Base-by-base conservation (phyloP, 2,329 filamentous ascomycete genomes). In the Colletotrichum sp. region DNA sequence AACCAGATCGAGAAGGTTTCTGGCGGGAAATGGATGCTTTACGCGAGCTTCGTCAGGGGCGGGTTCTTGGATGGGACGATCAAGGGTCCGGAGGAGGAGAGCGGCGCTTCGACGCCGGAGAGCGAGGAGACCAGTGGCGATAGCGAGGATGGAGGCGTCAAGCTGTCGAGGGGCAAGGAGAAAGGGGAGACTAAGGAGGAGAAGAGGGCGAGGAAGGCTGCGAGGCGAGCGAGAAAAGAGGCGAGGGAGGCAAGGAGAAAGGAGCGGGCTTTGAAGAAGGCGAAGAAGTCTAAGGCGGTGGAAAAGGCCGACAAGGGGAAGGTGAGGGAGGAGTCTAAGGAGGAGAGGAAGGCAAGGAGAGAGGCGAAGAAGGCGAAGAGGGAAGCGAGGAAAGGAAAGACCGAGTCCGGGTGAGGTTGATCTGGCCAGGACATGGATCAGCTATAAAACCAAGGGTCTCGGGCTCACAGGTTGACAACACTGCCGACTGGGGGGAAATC, bases 11-110 rank as follows among this genome's bases (percentile, higher is more conserved):
- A 90, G 69, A 88, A 87, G 79, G 88, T 89, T 3, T 85, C 86
- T 6, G 87, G 88, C 60, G 85, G 85, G 24, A 91, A 90, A 79
- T 92, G 92, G 84, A 93, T 91, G 1, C 87, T 99, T 9, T 98
- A 98, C 83, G 91, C 93, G 10, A 93, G 92, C 67, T 99, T 99
- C 82, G 95, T 99, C 28, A 92, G 91, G 78, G 97, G 97, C 10
- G 94, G 96, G 71, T 88, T 92, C 26, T 88, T 99, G 72, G 88
- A 91, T 55, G 96, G 96, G 4, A 98, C 95, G 4, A 84, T 95
- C 68, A 81, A 12, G 65, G 80, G 76, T 76, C 79, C 21, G 66
- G 66, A 71, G 39, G 81, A 81, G 32, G 79, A 62, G 30, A 78
- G 75, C 16, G 76, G 76, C 1, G 34, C 67, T 3, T 77, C 71